A percentile compares a stretch with the other conserved stretches of the same genome.
These are phyloP conservation scores for Chaetomium cochliodes DNA, from an alignment of 495 filamentous ascomycete species.

Conservation along the genomic window DNA sequence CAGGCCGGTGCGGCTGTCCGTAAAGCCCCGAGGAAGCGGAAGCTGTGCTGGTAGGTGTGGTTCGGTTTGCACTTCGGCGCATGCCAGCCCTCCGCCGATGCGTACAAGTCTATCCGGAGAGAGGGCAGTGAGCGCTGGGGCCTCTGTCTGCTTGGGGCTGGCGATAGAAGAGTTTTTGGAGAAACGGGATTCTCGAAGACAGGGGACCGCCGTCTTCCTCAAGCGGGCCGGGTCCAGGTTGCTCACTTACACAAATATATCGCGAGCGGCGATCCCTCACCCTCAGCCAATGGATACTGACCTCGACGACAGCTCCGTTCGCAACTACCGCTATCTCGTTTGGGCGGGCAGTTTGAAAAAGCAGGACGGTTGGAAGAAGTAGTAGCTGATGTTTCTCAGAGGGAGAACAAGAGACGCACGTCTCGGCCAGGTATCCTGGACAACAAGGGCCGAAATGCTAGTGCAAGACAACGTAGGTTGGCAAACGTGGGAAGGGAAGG, in stretches of 20 bases:
- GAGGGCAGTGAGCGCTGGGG: constrained; percentile 7
- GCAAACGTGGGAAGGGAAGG: constrained; percentile 19
- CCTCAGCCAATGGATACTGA: neutral
- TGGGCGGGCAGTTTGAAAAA: constrained; percentile 15
- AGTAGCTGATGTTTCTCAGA: constrained; percentile 12
- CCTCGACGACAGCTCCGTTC: neutral
- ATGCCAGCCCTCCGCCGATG: constrained; percentile 3
- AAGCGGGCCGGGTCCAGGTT: constrained; percentile 27
- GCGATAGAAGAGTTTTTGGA: constrained; percentile 22
- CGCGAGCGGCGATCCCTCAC: neutral
- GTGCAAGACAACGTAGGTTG: constrained; percentile 21
- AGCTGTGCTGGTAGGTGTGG: neutral
- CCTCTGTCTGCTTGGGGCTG: constrained; percentile 16
- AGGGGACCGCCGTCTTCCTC: constrained; percentile 29
- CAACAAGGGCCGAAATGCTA: constrained; percentile 15
- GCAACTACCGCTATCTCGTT: constrained; percentile 15
- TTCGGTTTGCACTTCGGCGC: constrained; percentile 5
- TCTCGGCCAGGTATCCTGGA: constrained; percentile 13
- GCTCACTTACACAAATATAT: constrained; percentile 26
- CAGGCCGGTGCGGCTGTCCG: constrained; percentile 1
- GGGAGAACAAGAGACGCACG: constrained; percentile 22
- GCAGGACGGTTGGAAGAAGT: constrained; percentile 7
- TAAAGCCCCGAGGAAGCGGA: constrained; percentile 2
- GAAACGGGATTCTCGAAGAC: constrained; percentile 14
- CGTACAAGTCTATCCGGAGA: constrained; percentile 15